Conservation (phyloP, 1,139 yeast genomes). For the Geotrichum aggregatum region DNA sequence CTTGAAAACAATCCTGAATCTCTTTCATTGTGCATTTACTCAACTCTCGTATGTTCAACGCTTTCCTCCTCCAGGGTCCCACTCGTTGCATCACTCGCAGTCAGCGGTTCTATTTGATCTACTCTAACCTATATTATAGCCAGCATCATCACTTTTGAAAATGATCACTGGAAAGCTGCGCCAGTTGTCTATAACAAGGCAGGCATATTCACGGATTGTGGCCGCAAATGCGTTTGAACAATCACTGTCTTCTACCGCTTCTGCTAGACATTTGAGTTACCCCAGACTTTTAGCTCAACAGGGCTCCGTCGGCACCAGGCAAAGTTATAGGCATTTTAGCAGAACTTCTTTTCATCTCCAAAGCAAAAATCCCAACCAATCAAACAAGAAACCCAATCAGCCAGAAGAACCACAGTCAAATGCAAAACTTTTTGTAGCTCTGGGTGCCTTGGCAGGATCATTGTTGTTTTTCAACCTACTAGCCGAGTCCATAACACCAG, state of each 20-base stretch:
- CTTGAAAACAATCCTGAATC: no score
- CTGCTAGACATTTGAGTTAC: not conserved
- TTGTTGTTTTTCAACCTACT: conserved; percentile 14
- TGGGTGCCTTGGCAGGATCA: conserved; percentile 10
- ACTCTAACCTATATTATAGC: no score
- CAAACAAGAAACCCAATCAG: not conserved
- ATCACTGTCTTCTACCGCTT: not conserved
- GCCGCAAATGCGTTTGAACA: not conserved
- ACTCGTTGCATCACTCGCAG: no score
- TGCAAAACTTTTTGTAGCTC: not conserved
- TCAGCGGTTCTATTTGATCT: no score
- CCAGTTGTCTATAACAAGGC: not conserved
- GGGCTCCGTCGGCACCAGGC: no score
- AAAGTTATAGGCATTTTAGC: not conserved
- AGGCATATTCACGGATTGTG: not conserved
- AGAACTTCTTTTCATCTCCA: not conserved
- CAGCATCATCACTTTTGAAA: no score
- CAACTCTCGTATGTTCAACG: no score
- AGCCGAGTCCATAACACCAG: conserved; percentile 23
- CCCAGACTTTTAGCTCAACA: not conserved
- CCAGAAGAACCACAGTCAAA: conserved; percentile 7
- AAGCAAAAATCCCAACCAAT: not conserved
- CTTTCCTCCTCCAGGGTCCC: no score
- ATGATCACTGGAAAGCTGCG: not conserved
- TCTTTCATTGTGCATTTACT: no score